Evolutionary conservation across 192 early-diverging fungal genomes (phyloP).

Genomic region (Physocladia obscura): DNA sequence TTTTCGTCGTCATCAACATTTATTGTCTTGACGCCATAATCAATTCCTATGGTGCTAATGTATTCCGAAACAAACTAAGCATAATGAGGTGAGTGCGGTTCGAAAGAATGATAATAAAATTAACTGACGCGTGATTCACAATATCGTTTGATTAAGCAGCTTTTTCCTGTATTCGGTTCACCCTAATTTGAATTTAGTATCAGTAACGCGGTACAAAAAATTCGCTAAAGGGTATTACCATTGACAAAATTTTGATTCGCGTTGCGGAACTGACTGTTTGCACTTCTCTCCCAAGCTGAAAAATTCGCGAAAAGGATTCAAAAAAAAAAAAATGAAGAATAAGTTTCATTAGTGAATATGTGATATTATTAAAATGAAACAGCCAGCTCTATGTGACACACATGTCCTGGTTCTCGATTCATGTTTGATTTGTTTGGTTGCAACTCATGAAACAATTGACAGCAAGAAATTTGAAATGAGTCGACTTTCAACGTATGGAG

Average conservation of each 20-base stretch:
- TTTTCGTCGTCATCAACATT: constrained; percentile 37
- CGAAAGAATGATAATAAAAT: neutral
- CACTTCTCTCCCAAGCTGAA: constrained; percentile 4
- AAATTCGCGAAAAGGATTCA: too few relatives aligned
- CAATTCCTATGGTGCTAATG: constrained; percentile 61
- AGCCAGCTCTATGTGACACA: neutral
- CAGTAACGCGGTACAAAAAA: too few relatives aligned
- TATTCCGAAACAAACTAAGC: constrained; percentile 61
- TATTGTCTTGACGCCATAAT: constrained; percentile 60
- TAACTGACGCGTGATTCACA: constrained; percentile 51
- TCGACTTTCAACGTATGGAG: constrained; percentile 21
- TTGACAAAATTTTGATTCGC: constrained; percentile 47
- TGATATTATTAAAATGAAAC: neutral
- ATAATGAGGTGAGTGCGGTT: neutral
- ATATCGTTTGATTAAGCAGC: constrained; percentile 58
- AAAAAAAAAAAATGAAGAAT: too few relatives aligned
- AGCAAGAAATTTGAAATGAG: constrained; percentile 25
- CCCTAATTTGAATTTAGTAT: constrained; percentile 21
- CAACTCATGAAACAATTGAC: neutral
- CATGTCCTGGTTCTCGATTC: constrained; percentile 41
- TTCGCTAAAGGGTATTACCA: neutral
- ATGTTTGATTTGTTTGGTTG: constrained; percentile 20
- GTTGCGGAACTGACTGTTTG: constrained; percentile 2
- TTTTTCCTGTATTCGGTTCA: constrained; percentile 53
- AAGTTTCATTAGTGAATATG: constrained; percentile 5